Evolutionary conservation across 176 grass and related monocot genomes (phyloP).

Genomic region (Aegilops bicornis): DNA sequence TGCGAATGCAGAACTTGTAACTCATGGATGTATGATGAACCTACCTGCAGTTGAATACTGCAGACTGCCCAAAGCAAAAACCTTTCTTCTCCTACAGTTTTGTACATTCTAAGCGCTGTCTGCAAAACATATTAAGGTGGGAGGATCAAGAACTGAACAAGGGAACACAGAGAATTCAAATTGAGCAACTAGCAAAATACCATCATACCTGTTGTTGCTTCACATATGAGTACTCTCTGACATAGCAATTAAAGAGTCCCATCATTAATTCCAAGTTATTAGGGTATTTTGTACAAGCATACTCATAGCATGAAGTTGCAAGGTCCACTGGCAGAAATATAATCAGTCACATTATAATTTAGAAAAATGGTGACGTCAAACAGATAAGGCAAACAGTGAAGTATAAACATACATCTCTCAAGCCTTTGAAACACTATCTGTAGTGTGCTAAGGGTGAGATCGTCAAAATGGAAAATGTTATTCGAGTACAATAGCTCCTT

Average conservation of each 20-base stretch:
- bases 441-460: constrained; percentile 96
- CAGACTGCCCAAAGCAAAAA: constrained; percentile 99
- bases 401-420: constrained; percentile 59
- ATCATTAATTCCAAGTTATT: constrained; percentile 98
- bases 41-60: constrained; percentile 93
- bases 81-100: constrained; percentile 89
- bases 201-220: constrained; percentile 92
- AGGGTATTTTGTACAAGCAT: constrained; percentile 80
- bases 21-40: constrained; percentile 16
- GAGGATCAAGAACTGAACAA: constrained; percentile 29
- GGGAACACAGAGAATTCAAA: constrained; percentile 7
- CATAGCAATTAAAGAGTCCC: constrained; percentile 98
- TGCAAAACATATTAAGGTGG: constrained; percentile 44
- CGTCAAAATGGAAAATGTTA: constrained; percentile 76
- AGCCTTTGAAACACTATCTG: constrained; percentile 96
- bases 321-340: constrained; percentile 80
- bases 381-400: constrained; percentile 21
- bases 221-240: constrained; percentile 90
- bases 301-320: constrained; percentile 97
- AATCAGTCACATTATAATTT: constrained; percentile 18
- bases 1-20: background rate
- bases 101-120: constrained; percentile 99
- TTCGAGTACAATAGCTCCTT: constrained; percentile 76
- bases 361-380: constrained; percentile 2
- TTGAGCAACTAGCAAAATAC: constrained; percentile 15